These are phyloP conservation scores for Apiospora koreana DNA, from an alignment of 2,329 filamentous ascomycete genomes.

Conservation along the genomic window DNA sequence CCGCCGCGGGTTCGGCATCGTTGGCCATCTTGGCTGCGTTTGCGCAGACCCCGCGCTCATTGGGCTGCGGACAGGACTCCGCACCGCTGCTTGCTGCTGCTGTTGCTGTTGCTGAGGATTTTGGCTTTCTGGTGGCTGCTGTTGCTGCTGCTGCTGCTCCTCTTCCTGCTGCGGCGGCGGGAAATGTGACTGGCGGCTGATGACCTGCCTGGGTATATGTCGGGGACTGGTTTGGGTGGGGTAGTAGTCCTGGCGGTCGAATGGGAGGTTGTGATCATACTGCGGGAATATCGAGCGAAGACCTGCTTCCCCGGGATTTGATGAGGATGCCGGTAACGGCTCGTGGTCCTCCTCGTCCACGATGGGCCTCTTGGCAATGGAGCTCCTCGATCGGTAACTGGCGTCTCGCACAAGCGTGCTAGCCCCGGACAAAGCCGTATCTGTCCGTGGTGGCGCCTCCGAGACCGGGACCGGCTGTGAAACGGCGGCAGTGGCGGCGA, in stretches of 20 bases:
- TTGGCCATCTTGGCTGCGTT: conserved; percentile 29
- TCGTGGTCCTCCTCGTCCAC: conserved; percentile 21
- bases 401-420: conserved; percentile 50
- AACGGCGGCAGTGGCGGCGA: conserved; percentile 28
- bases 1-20: conserved; percentile 21
- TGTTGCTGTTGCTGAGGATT: not conserved
- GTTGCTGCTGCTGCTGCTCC: conserved; percentile 24
- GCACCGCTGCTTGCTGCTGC: conserved; percentile 26
- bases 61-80: conserved; percentile 34
- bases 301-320: conserved; percentile 34
- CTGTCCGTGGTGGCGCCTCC: conserved; percentile 47
- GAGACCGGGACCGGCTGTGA: conserved; percentile 43
- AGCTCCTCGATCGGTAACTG: conserved; percentile 54
- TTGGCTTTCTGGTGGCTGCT: conserved; percentile 22
- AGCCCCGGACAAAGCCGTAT: conserved; percentile 53
- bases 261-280: conserved; percentile 68
- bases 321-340: conserved; percentile 17
- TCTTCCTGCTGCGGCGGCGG: conserved; percentile 25
- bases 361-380: conserved; percentile 57
- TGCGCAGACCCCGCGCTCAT: conserved; percentile 29
- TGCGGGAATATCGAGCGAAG: conserved; percentile 75
- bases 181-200: conserved; percentile 66
- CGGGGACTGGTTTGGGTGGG: conserved; percentile 66
- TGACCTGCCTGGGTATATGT: conserved; percentile 62
- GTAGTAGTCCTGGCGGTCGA: conserved; percentile 70